Evolutionary conservation across 129 eudicot genomes (phyloP), one percentile per base, ranked within the genome.

Genomic region (Arctium minus): DNA sequence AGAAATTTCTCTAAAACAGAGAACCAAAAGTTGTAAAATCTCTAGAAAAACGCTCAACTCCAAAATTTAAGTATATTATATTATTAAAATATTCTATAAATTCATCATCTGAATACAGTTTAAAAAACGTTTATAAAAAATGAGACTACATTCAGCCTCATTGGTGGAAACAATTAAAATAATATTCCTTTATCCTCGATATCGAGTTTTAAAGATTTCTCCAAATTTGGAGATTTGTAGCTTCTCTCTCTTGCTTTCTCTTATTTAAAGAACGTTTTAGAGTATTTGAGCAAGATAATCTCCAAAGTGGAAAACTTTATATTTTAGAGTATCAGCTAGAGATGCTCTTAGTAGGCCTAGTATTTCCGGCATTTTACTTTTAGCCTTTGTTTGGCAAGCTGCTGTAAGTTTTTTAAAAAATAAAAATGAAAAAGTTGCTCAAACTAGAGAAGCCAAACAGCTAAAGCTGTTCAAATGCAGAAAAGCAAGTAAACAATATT

Each of bases 361-460:
- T 56, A 56, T 56, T 60, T 60, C 68, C 7, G 29, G 68, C 29
- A 60, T 17, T 60, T 56, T 17, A n/a, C 29, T 60, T 60, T n/a
- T 5, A 17, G 68, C 68, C 68, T 17, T 60, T 60, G 27, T 60
- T 60, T 60, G 27, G 68, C 68, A n/a, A 60, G 68, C 68, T 60
- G 68, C 29, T 60, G 22, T n/a, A 17, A n/a, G 68, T n/a, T 60
- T 60, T 56, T 42, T 42, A 6, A 6, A 13, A 50, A 50, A 15
- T 56, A 15, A 56, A 56, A 15, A 56, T 0, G 7, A 56, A 56
- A 17, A 56, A 56, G 65, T 17, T 56, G 18, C 65, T 60, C 68
- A 48, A 70, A 80, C 36, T 44, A 32, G 76, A 80, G 53, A 80
- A 70, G 22, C 76, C 71, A 7, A 70, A 44, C 67, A 46, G 70